phyloP scores from a whole-genome alignment of 108 stramenopile genomes.

The Nitzschia sp. region DNA sequence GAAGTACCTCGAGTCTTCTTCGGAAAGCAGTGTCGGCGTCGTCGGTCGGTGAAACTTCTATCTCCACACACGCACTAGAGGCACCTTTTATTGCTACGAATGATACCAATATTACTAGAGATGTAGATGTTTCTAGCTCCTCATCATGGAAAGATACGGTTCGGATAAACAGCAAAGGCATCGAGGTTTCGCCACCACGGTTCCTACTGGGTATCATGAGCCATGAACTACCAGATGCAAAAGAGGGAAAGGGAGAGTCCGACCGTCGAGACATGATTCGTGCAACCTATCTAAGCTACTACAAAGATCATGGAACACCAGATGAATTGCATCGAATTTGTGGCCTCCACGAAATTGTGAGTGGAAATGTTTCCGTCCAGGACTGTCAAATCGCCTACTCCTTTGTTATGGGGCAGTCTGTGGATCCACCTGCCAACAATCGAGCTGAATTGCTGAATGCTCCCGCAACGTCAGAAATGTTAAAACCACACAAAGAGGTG shows the following conservation, averaged over 20 bases:
- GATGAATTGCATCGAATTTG: slow-evolving; percentile 18
- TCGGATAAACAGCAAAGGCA: neutral
- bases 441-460: slow-evolving; percentile 15
- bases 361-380: neutral
- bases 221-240: slow-evolving; percentile 7
- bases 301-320: slow-evolving; percentile 3
- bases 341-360: slow-evolving; percentile 9
- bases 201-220: slow-evolving; percentile 28
- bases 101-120: too few relatives aligned
- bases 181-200: neutral
- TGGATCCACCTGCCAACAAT: slow-evolving; percentile 4
- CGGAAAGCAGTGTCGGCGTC: too few relatives aligned
- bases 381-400: slow-evolving; percentile 33
- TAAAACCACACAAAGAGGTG: neutral
- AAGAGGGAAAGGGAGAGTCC: neutral
- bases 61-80: too few relatives aligned
- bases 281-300: slow-evolving; percentile 23
- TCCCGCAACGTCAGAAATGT: neutral
- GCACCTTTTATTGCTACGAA: too few relatives aligned
- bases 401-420: slow-evolving; percentile 26
- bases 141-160: neutral
- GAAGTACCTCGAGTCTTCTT: neutral
- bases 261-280: slow-evolving; percentile 24
- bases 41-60: neutral
- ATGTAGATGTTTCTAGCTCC: too few relatives aligned